A percentile compares a stretch with the other conserved stretches of the same genome.
phyloP scores from a whole-genome alignment of 2,329 filamentous ascomycete genomes.

The Fusarium sp. region DNA sequence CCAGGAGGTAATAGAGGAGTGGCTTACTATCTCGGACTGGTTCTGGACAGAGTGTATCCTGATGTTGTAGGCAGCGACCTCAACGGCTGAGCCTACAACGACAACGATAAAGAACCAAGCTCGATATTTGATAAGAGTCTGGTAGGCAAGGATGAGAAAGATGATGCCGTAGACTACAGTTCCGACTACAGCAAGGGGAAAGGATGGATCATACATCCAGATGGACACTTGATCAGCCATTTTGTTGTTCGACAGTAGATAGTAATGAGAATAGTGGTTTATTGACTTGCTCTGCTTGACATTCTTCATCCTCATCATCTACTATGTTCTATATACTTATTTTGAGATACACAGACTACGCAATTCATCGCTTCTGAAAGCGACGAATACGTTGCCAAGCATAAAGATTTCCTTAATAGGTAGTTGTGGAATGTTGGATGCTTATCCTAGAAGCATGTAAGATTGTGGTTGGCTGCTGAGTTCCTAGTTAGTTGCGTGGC shows the following conservation, averaged over 20 bases:
- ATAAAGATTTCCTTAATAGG: background rate
- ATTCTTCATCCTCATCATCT: background rate
- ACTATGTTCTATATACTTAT: slow-evolving; percentile 12
- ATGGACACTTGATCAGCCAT: slow-evolving; percentile 46
- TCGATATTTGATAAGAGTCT: slow-evolving; percentile 55
- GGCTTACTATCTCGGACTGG: slow-evolving; percentile 49
- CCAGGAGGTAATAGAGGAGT: too few relatives aligned
- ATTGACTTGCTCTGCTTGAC: background rate
- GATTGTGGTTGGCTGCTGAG: slow-evolving; percentile 12
- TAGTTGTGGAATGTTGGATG: background rate
- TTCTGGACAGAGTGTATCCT: slow-evolving; percentile 53
- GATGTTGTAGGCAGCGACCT: slow-evolving; percentile 56
- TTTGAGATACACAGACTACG: slow-evolving; percentile 5
- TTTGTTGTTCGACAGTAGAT: background rate
- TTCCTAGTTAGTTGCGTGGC: background rate
- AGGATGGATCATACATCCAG: slow-evolving; percentile 59
- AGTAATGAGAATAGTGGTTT: background rate
- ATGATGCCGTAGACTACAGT: slow-evolving; percentile 55
- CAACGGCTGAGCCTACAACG: slow-evolving; percentile 55
- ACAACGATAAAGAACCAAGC: slow-evolving; percentile 58
- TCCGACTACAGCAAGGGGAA: slow-evolving; percentile 56
- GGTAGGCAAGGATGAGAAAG: slow-evolving; percentile 52
- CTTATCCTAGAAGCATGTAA: background rate
- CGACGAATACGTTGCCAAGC: slow-evolving; percentile 28
- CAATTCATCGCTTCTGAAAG: slow-evolving; percentile 25